Evolutionary conservation across 345 rosid species (phyloP).

Genomic region (Brassica juncea): DNA sequence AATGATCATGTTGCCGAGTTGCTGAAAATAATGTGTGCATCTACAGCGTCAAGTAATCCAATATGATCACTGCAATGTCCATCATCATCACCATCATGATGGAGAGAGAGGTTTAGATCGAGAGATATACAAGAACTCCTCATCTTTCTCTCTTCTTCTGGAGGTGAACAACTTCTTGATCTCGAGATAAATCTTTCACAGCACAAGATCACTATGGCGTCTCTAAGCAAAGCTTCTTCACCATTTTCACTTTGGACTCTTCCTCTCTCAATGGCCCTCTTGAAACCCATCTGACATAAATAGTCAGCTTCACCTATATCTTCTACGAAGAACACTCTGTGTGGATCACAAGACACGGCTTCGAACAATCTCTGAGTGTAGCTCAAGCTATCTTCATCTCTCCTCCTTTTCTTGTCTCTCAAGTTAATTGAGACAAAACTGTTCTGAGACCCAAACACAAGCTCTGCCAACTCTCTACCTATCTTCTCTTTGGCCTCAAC

Average conservation of each 20-base stretch:
- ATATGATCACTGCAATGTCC: slow-evolving; percentile 44
- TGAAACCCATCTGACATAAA: slow-evolving; percentile 55
- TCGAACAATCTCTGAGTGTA: slow-evolving; percentile 59
- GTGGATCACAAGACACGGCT: slow-evolving; percentile 59
- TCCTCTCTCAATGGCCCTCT: slow-evolving; percentile 66
- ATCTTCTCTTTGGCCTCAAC: slow-evolving; percentile 62
- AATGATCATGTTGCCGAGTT: neutral
- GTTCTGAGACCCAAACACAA: slow-evolving; percentile 56
- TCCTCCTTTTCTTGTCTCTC: slow-evolving; percentile 53
- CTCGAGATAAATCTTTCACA: slow-evolving; percentile 66
- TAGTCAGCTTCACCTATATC: slow-evolving; percentile 66
- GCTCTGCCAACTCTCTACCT: slow-evolving; percentile 61
- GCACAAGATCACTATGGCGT: slow-evolving; percentile 69
- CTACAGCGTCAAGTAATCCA: slow-evolving; percentile 66
- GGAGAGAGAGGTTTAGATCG: slow-evolving; percentile 69
- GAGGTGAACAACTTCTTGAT: slow-evolving; percentile 60
- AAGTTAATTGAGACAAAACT: slow-evolving; percentile 49
- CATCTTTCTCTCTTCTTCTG: slow-evolving; percentile 12
- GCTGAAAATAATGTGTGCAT: slow-evolving; percentile 53
- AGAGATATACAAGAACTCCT: slow-evolving; percentile 44
- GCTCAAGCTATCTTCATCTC: slow-evolving; percentile 52
- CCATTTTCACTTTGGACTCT: slow-evolving; percentile 43
- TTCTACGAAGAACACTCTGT: slow-evolving; percentile 69
- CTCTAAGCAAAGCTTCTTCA: slow-evolving; percentile 53
- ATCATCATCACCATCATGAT: slow-evolving; percentile 43